Percentiles rank a stretch among this genome's conserved stretches.
Conservation (phyloP, 139 green algal species). For the Micractinium sp. region DNA sequence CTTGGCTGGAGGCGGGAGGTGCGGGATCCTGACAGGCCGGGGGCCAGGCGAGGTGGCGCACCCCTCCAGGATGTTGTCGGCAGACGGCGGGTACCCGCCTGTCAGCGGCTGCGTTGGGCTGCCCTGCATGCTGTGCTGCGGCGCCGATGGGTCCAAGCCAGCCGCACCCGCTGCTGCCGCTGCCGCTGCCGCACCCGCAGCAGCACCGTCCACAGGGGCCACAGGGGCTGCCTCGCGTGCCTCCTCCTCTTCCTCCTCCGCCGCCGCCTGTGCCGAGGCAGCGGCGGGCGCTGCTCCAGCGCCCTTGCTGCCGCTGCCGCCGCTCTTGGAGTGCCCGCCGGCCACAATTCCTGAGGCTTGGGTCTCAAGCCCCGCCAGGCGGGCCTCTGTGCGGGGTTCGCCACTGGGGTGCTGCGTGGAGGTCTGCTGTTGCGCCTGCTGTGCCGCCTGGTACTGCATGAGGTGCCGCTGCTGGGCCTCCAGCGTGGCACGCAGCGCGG, state of each 20-base stretch:
- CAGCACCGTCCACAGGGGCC: background rate
- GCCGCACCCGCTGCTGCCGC: background rate
- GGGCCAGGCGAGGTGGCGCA: slow-evolving; percentile 11
- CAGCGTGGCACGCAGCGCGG: background rate
- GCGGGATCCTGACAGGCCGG: background rate
- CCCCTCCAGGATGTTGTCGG: background rate
- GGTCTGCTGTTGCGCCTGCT: background rate
- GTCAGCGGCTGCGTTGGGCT: background rate
- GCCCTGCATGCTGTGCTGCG: background rate
- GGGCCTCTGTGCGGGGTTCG: background rate
- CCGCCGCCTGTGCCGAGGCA: background rate
- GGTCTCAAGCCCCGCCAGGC: background rate
- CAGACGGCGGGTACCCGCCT: background rate
- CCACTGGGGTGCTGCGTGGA: background rate
- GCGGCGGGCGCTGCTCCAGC: background rate
- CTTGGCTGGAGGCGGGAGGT: background rate
- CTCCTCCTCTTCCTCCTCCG: background rate
- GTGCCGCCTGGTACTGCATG: background rate
- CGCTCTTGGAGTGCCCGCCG: background rate
- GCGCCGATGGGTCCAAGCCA: background rate
- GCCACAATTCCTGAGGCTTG: background rate
- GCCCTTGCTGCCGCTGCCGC: background rate
- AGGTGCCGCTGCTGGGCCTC: background rate
- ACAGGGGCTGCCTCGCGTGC: background rate
- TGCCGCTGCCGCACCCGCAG: background rate